Percentiles rank a stretch among this genome's conserved stretches.
These are phyloP conservation scores for Pleurotus citrinopileatus DNA, from an alignment of 768 basidiomycete genomes.

Conservation along the genomic window DNA sequence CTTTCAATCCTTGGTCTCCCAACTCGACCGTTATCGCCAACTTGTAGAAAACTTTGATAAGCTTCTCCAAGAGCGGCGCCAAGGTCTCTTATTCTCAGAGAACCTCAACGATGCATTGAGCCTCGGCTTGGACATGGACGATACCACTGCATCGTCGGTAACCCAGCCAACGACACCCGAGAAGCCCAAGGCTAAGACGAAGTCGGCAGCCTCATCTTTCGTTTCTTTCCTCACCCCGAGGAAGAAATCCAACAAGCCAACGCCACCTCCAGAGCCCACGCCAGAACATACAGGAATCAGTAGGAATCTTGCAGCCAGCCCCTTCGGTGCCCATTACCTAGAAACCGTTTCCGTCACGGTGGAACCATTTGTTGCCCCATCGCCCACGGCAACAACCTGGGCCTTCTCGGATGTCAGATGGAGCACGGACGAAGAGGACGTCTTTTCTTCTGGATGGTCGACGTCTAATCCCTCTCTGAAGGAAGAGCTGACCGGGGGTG, in stretches of 20 bases:
- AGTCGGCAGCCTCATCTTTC: slow-evolving; percentile 53
- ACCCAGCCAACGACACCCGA: slow-evolving; percentile 21
- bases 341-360: slow-evolving; percentile 69
- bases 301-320: slow-evolving; percentile 58
- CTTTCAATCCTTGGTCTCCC: slow-evolving; percentile 74
- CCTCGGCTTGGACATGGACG: slow-evolving; percentile 61
- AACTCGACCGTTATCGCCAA: slow-evolving; percentile 78
- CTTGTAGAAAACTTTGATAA: slow-evolving; percentile 79
- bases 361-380: slow-evolving; percentile 63
- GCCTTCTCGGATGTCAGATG: slow-evolving; percentile 52
- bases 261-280: slow-evolving; percentile 35
- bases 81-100: slow-evolving; percentile 88
- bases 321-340: slow-evolving; percentile 84
- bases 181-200: slow-evolving; percentile 45
- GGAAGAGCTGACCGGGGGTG: slow-evolving; percentile 23
- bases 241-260: slow-evolving; percentile 46
- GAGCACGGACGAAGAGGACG: slow-evolving; percentile 66
- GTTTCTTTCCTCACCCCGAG: slow-evolving; percentile 80
- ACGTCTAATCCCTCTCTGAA: slow-evolving; percentile 20
- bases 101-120: slow-evolving; percentile 88
- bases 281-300: slow-evolving; percentile 38
- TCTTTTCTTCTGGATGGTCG: slow-evolving; percentile 48
- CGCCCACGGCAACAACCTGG: slow-evolving; percentile 64
- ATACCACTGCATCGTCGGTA: slow-evolving; percentile 33
- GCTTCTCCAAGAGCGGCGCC: slow-evolving; percentile 80